These are phyloP conservation scores for Lichenothelia convexa DNA, from an alignment of 495 filamentous ascomycete genomes.

Conservation along the genomic window DNA sequence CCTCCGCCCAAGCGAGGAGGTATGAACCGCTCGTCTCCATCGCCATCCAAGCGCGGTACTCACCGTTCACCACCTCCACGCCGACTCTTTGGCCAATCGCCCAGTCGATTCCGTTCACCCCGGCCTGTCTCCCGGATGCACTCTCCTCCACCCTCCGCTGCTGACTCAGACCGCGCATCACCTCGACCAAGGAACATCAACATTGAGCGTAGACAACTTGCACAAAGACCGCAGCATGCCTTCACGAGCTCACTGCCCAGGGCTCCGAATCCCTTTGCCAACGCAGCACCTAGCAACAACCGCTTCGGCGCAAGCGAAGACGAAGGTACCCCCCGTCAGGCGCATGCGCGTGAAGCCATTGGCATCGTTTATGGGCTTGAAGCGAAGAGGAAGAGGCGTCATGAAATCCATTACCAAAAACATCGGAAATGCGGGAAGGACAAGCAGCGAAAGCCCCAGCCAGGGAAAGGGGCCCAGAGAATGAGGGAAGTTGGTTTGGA, in stretches of 20 bases:
- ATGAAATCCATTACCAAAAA: constrained; percentile 76
- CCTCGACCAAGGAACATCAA: too few relatives aligned
- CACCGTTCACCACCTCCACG: constrained; percentile 23
- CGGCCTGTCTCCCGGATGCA: constrained; percentile 27
- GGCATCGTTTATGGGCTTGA: constrained; percentile 96
- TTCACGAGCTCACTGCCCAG: too few relatives aligned
- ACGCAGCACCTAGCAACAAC: constrained; percentile 7
- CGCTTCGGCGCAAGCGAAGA: neutral
- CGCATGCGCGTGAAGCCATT: constrained; percentile 50
- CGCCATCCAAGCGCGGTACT: constrained; percentile 7
- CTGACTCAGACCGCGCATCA: too few relatives aligned
- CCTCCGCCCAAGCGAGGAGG: constrained; percentile 13
- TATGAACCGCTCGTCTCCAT: constrained; percentile 5
- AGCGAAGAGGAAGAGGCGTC: constrained; percentile 76
- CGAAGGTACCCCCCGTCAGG: constrained; percentile 10
- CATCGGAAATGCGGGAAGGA: constrained; percentile 45
- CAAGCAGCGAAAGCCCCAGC: constrained; percentile 30
- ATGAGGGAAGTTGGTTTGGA: constrained; percentile 88
- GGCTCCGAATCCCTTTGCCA: too few relatives aligned
- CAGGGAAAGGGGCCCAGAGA: constrained; percentile 75
- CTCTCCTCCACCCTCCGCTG: too few relatives aligned
- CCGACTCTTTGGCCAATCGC: constrained; percentile 46
- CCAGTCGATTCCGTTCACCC: constrained; percentile 51
- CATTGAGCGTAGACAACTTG: too few relatives aligned
- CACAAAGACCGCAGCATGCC: too few relatives aligned